phyloP scores from a whole-genome alignment of 177 flowering plant genomes.

The Vitis hybrid region DNA sequence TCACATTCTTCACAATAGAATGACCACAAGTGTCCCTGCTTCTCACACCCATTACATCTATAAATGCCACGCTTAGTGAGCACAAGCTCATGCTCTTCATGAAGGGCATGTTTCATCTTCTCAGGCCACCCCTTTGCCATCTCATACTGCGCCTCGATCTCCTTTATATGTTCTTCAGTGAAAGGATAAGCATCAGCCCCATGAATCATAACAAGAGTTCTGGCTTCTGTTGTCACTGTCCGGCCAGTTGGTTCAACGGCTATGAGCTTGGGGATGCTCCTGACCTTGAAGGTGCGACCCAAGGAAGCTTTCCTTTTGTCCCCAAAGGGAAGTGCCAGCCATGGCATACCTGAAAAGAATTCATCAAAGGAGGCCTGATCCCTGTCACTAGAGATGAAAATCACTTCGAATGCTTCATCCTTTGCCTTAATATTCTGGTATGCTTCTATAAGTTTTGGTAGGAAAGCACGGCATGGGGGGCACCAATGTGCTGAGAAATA shows the following conservation, averaged over 20 bases:
- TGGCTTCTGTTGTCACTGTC: constrained; percentile 56
- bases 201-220: constrained; percentile 38
- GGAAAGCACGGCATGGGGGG: constrained; percentile 60
- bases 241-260: constrained; percentile 62
- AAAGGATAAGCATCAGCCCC: constrained; percentile 78
- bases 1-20: constrained; percentile 51
- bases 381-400: constrained; percentile 60
- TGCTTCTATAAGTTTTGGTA: constrained; percentile 41
- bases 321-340: constrained; percentile 74
- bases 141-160: constrained; percentile 35
- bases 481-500: constrained; percentile 86
- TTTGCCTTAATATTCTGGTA: constrained; percentile 42
- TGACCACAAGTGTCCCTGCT: constrained; percentile 48
- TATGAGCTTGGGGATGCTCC: constrained; percentile 55
- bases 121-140: constrained; percentile 74
- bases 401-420: constrained; percentile 56
- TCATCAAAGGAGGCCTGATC: constrained; percentile 58
- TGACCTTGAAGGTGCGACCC: constrained; percentile 47
- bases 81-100: constrained; percentile 55
- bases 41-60: constrained; percentile 42
- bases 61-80: constrained; percentile 28
- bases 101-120: constrained; percentile 44
- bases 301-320: constrained; percentile 46
- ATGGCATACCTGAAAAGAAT: constrained; percentile 60
- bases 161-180: constrained; percentile 49